These are phyloP conservation scores for Blastocladiella britannica DNA, from an alignment of 192 early-diverging fungal species.

Conservation along the genomic window DNA sequence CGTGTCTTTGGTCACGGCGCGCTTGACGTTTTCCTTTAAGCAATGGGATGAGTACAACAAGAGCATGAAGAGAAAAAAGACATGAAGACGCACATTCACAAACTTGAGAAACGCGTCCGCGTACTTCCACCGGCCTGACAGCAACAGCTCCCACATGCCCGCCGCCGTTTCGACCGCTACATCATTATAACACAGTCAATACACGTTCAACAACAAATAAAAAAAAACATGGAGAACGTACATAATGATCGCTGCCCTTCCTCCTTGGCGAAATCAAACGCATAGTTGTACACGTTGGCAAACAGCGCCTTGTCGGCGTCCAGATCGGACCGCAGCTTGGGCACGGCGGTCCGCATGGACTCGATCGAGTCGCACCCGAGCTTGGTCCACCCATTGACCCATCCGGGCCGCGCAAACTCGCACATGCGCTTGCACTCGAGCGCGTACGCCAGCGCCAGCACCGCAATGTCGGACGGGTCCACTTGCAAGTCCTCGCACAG, in stretches of 20 bases:
- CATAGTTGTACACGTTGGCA: constrained; percentile 50
- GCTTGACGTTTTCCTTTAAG: constrained; percentile 43
- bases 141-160: constrained; percentile 49
- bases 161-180: constrained; percentile 51
- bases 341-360: constrained; percentile 31
- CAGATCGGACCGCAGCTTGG: constrained; percentile 25
- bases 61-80: neutral
- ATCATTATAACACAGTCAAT: constrained; percentile 1
- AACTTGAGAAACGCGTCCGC: constrained; percentile 51
- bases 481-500: constrained; percentile 47
- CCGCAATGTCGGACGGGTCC: constrained; percentile 49
- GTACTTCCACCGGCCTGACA: constrained; percentile 32
- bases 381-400: constrained; percentile 48
- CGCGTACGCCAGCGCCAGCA: constrained; percentile 47
- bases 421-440: constrained; percentile 47
- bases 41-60: neutral
- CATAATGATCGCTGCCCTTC: constrained; percentile 56
- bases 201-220: constrained; percentile 3
- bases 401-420: constrained; percentile 47
- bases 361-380: constrained; percentile 46
- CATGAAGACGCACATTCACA: constrained; percentile 19
- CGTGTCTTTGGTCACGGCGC: constrained; percentile 61
- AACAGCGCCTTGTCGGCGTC: constrained; percentile 28
- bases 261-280: constrained; percentile 48
- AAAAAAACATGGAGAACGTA: constrained; percentile 10